A percentile compares a stretch with the other conserved stretches of the same genome.
phyloP scores from a whole-genome alignment of 768 basidiomycete genomes.

The Tremella fuciformis region DNA sequence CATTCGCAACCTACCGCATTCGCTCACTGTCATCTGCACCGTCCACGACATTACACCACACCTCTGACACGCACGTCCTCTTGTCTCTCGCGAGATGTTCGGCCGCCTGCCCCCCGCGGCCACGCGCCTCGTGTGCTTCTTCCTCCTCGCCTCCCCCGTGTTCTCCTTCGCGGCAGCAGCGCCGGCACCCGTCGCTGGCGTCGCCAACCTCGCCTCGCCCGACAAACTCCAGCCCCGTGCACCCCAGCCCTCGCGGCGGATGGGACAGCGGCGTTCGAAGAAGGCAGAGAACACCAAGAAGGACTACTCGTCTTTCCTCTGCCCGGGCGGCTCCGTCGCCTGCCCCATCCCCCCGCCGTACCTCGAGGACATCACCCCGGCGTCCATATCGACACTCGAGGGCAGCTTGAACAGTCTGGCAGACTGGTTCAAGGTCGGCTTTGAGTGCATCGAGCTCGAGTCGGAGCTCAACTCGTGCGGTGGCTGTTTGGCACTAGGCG shows the following conservation, averaged over 20 bases:
- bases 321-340: slow-evolving; percentile 46
- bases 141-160: slow-evolving; percentile 34
- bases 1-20: too few relatives aligned
- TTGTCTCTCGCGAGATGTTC: slow-evolving; percentile 8
- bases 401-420: slow-evolving; percentile 39
- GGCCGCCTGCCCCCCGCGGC: slow-evolving; percentile 23
- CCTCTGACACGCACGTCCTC: too few relatives aligned
- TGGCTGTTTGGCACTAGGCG: slow-evolving; percentile 49
- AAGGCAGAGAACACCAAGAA: slow-evolving; percentile 39
- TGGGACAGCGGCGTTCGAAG: slow-evolving; percentile 38
- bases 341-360: slow-evolving; percentile 38
- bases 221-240: slow-evolving; percentile 38
- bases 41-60: too few relatives aligned
- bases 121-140: slow-evolving; percentile 23
- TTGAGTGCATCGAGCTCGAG: slow-evolving; percentile 52
- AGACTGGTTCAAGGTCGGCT: slow-evolving; percentile 52
- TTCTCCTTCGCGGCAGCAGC: slow-evolving; percentile 19
- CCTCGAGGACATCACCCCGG: slow-evolving; percentile 27
- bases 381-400: slow-evolving; percentile 28
- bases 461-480: slow-evolving; percentile 51
- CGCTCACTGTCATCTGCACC: too few relatives aligned
- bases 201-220: slow-evolving; percentile 15
- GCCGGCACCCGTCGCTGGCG: slow-evolving; percentile 18
- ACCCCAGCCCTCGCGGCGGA: slow-evolving; percentile 37
- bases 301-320: slow-evolving; percentile 52